phyloP scores from a whole-genome alignment of 1,284 basidiomycete genomes.

The Trametes hirsuta region DNA sequence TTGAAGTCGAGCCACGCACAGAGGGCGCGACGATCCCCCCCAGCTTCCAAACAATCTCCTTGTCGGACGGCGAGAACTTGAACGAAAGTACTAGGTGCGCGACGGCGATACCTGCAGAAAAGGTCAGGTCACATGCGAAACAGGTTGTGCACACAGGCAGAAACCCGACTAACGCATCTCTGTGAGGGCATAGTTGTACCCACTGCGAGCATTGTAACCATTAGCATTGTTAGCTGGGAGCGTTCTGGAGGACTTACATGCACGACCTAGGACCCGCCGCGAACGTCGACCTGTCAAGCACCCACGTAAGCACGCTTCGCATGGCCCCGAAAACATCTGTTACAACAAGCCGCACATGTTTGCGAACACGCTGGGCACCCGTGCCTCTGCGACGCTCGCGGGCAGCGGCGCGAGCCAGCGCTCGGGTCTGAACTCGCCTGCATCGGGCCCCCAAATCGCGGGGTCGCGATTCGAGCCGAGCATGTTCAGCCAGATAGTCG shows the following conservation, averaged over 20 bases:
- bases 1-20: conserved; percentile 12
- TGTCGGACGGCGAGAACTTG: conserved; percentile 11
- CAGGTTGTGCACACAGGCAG: too few species aligned
- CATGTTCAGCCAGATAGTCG: conserved; percentile 16
- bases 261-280: conserved; percentile 31
- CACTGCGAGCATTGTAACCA: neutral
- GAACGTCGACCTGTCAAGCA: conserved; percentile 30
- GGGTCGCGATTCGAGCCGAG: conserved; percentile 28
- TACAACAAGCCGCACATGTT: conserved; percentile 19
- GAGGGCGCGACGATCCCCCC: conserved; percentile 21
- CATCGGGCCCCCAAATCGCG: conserved; percentile 46
- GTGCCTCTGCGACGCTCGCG: conserved; percentile 24
- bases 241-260: conserved; percentile 26
- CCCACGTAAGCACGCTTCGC: neutral
- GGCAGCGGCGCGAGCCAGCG: conserved; percentile 38
- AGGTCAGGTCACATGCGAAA: neutral
- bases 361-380: conserved; percentile 30
- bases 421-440: conserved; percentile 45
- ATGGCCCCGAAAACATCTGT: neutral
- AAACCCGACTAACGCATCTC: neutral
- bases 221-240: neutral
- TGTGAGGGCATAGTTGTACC: conserved; percentile 6
- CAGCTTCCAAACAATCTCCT: conserved; percentile 25
- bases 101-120: conserved; percentile 4
- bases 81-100: conserved; percentile 9